A percentile compares a stretch with the other conserved stretches of the same genome.
Evolutionary conservation across 2,329 filamentous ascomycete species (phyloP).

Genomic region (Fulvia fulva): DNA sequence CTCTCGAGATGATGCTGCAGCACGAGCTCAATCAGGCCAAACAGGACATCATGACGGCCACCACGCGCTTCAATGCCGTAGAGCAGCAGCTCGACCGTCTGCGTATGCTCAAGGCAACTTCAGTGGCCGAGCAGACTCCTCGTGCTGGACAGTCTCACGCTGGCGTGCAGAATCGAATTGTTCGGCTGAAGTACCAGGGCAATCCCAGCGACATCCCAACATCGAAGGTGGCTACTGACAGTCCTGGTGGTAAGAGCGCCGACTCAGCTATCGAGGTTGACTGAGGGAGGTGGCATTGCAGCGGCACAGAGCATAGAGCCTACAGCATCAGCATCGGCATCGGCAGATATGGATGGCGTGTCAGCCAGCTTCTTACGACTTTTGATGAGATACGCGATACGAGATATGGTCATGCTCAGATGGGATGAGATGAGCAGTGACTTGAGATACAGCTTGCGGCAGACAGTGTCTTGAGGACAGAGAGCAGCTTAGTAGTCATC

Average conservation of each 20-base stretch:
- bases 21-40: not conserved
- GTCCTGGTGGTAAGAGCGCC: not conserved
- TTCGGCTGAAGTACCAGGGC: not conserved
- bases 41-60: not conserved
- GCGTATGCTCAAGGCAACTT: not conserved
- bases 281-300: not conserved
- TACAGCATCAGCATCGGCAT: not conserved
- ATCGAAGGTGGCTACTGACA: not conserved
- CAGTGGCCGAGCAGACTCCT: not conserved
- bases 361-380: not conserved
- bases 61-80: not conserved
- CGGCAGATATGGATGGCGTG: not conserved
- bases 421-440: not conserved
- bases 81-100: not conserved
- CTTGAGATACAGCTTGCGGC: not conserved
- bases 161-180: not conserved
- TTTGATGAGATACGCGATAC: not conserved
- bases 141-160: not conserved
- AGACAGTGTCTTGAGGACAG: not conserved
- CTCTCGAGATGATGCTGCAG: not conserved
- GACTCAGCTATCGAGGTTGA: constrained; percentile 3
- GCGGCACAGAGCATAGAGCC: not conserved
- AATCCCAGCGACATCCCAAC: not conserved
- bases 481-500: not conserved
- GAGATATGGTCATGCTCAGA: not conserved